Evolutionary conservation across 2,329 filamentous ascomycete genomes (phyloP).

Genomic region (Penicillium psychrosexuale): DNA sequence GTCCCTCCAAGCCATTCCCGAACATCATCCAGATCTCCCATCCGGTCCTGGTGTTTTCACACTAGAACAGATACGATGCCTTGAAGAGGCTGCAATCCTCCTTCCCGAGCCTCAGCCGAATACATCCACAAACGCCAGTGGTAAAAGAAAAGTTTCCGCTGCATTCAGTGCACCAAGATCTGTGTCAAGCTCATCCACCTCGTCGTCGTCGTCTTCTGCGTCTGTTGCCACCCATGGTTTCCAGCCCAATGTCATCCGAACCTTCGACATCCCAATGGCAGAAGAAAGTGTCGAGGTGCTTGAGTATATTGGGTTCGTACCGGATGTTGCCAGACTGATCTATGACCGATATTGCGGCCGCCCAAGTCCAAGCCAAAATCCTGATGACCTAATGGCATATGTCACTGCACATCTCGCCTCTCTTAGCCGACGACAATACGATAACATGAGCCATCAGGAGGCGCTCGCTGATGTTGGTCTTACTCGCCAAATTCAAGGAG

Average conservation of each 20-base stretch:
- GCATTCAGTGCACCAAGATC: neutral
- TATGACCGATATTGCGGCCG: constrained; percentile 3
- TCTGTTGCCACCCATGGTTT: neutral
- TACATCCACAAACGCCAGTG: neutral
- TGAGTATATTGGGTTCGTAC: constrained; percentile 6
- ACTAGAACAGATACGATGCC: too few species aligned
- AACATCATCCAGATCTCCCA: too few species aligned
- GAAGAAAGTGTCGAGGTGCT: constrained; percentile 8
- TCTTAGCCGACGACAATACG: neutral
- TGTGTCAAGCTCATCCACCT: neutral
- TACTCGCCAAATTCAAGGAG: neutral
- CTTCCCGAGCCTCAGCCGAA: too few species aligned
- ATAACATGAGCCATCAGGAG: neutral
- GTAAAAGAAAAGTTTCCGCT: neutral
- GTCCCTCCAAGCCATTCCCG: too few species aligned
- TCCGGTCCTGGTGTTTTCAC: too few species aligned
- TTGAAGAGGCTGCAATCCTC: too few species aligned
- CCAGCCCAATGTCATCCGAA: neutral
- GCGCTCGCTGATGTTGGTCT: neutral
- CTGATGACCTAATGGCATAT: constrained; percentile 3
- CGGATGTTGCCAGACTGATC: constrained; percentile 4
- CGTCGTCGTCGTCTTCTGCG: neutral
- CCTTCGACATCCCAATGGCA: neutral
- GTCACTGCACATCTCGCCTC: neutral
- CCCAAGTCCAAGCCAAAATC: neutral